Base-by-base conservation (phyloP, 306 rosid species). In the Spatholobus suberectus region DNA sequence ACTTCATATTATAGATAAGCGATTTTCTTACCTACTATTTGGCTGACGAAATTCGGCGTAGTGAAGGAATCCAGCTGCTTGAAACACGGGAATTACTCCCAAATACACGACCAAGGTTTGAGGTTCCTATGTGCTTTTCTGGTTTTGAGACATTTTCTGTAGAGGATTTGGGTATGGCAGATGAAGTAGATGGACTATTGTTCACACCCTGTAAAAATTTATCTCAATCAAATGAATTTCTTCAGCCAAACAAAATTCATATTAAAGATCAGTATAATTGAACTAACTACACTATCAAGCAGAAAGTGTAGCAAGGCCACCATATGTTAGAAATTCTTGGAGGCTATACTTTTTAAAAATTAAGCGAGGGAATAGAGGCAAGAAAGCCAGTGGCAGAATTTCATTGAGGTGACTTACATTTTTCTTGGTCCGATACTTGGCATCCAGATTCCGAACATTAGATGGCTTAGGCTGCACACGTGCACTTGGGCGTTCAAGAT, bases 41-140 rank as follows among this genome's bases (percentile, higher is more conserved):
- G 83, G 92, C 51, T 0, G 92, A 89, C 40, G 92, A 89, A 47
- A 87, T 85, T 58, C 92, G 89, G 47, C 89, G 86, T 75, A 89
- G 81, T 4, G 92, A 89, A 74, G 92, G 90, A 67, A 89, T 75
- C 92, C 88, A 85, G 61, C 88, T 47, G 82, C 89, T 89, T 27
- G 92, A 85, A 87, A 84, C 75, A 81, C 87, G 89, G 29, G 89
- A 10, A 27, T 84, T 88, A 70, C 38, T 73, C 49, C 89, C 89
- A 23, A 87, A 61, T 40, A 83, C 89, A 35, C 88, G 89, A 51
- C 79, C 79, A 15, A 46, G 2, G 81, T 89, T 73, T 37, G 89
- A 86, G 74, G 80, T 74, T 81, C 65, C 87, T 29, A 63, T 6
- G 43, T 82, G 44, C 78, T 27, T 81, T 40, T 85, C 89, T 44